These are phyloP conservation scores for Populus alba DNA, from an alignment of 345 rosid species.

Conservation along the genomic window DNA sequence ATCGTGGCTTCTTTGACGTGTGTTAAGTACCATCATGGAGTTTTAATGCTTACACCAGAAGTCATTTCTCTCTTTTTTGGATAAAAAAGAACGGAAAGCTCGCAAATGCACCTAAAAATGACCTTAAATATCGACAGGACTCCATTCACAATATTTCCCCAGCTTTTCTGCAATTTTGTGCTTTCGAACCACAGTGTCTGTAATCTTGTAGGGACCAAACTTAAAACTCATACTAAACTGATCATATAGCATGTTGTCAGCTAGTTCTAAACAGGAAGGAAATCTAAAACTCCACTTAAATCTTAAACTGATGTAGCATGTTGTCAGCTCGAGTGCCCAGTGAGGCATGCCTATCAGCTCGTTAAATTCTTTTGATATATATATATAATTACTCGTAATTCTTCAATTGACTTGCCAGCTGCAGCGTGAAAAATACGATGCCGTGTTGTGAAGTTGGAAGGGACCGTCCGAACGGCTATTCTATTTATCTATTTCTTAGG, in stretches of 20 bases:
- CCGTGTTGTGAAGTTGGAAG: not conserved
- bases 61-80: not conserved
- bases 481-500: not conserved
- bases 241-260: too few relatives aligned
- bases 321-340: too few relatives aligned
- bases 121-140: not conserved
- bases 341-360: not conserved
- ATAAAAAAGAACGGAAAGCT: not conserved
- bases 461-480: not conserved
- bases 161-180: too few relatives aligned
- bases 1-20: not conserved
- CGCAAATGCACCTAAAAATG: not conserved
- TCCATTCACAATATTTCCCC: too few relatives aligned
- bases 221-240: too few relatives aligned
- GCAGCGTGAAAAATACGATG: not conserved
- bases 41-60: not conserved
- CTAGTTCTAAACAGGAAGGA: too few relatives aligned
- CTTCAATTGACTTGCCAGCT: not conserved
- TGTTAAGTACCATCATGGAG: not conserved
- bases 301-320: too few relatives aligned
- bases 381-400: not conserved
- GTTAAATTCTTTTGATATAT: not conserved
- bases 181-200: too few relatives aligned
- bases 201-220: too few relatives aligned
- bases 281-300: too few relatives aligned